phyloP scores from a whole-genome alignment of 163 green algal species.

The Chlamydomonas reinhardtii region DNA sequence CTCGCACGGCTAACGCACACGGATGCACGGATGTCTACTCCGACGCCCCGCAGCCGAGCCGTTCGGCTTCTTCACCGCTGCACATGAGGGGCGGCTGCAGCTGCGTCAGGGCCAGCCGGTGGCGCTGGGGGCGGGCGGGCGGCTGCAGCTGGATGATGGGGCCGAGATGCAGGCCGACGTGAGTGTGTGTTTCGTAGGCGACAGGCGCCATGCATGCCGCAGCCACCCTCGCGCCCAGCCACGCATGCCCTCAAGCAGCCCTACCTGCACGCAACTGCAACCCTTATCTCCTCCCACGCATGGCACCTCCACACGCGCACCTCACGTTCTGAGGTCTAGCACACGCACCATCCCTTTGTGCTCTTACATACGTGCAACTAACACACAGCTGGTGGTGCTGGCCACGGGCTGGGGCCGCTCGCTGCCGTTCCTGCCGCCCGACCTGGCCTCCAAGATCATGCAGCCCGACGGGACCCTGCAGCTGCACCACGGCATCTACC shows the following conservation, averaged over 20 bases:
- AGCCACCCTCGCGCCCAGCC: too few species aligned
- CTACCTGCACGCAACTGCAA: background rate
- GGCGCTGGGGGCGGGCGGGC: background rate
- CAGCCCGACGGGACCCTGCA: background rate
- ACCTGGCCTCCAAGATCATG: background rate
- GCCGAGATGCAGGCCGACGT: background rate
- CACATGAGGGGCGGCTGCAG: background rate
- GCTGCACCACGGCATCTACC: background rate
- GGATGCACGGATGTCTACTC: too few species aligned
- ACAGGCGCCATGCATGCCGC: too few species aligned
- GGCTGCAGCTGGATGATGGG: background rate
- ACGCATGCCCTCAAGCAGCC: background rate
- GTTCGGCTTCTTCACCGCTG: background rate
- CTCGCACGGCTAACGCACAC: too few species aligned
- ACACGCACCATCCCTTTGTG: background rate
- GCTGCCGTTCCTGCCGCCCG: background rate
- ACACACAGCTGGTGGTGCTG: background rate
- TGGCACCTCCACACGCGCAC: background rate
- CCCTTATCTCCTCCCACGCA: background rate
- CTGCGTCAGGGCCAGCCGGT: too few species aligned
- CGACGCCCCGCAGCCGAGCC: background rate
- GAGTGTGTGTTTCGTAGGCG: background rate
- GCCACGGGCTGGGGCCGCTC: background rate
- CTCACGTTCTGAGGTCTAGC: too few species aligned
- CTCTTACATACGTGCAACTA: too few species aligned